A percentile compares a stretch with the other conserved stretches of the same genome.
phyloP scores from a whole-genome alignment of 1,139 yeast species.

The Scheffersomyces titani region DNA sequence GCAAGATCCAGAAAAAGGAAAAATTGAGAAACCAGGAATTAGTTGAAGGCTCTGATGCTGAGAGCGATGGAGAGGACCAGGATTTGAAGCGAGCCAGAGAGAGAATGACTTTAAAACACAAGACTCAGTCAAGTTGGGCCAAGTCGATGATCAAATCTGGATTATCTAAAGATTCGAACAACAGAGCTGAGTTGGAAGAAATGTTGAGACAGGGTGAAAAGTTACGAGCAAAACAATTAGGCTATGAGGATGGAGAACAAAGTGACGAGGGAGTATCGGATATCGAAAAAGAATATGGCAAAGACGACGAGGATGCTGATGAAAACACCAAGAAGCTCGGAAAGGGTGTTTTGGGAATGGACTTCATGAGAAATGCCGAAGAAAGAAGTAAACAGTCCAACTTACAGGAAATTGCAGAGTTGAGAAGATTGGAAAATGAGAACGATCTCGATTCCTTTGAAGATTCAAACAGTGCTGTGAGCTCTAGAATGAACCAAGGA shows the following conservation, averaged over 20 bases:
- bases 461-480: slow-evolving; percentile 37
- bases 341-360: slow-evolving; percentile 91
- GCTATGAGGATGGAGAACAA: slow-evolving; percentile 58
- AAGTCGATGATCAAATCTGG: slow-evolving; percentile 88
- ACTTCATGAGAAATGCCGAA: slow-evolving; percentile 89
- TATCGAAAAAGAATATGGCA: slow-evolving; percentile 47
- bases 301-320: slow-evolving; percentile 33
- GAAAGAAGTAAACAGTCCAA: slow-evolving; percentile 60
- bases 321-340: slow-evolving; percentile 51
- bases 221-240: slow-evolving; percentile 72
- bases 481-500: slow-evolving; percentile 65
- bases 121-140: slow-evolving; percentile 89
- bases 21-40: slow-evolving; percentile 66
- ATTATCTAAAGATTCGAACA: slow-evolving; percentile 79
- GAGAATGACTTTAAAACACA: slow-evolving; percentile 89
- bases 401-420: slow-evolving; percentile 48
- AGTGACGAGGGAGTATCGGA: slow-evolving; percentile 53
- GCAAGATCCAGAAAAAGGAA: slow-evolving; percentile 85
- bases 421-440: slow-evolving; percentile 49
- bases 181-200: slow-evolving; percentile 88
- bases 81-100: slow-evolving; percentile 81
- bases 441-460: slow-evolving; percentile 42
- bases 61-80: slow-evolving; percentile 61
- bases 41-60: slow-evolving; percentile 60
- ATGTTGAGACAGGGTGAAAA: slow-evolving; percentile 88